phyloP scores from a whole-genome alignment of 352 stramenopile species.

The Phytophthora fragariae region DNA sequence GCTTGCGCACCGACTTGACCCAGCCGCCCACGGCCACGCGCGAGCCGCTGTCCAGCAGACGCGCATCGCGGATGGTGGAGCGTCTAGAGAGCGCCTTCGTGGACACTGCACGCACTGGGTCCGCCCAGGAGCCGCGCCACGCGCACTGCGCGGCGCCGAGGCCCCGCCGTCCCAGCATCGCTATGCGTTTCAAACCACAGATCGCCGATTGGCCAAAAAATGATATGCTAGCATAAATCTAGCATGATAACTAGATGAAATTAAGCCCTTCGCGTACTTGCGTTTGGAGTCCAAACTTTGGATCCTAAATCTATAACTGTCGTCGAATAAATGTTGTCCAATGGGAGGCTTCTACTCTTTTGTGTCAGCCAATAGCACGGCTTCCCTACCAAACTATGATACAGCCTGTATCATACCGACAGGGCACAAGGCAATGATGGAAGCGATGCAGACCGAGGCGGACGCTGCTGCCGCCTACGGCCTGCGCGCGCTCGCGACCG shows the following conservation, averaged over 20 bases:
- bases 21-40: slow-evolving; percentile 84
- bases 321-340: too few relatives aligned
- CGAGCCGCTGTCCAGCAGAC: slow-evolving; percentile 43
- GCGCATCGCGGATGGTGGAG: slow-evolving; percentile 57
- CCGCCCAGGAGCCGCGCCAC: slow-evolving; percentile 19
- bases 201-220: slow-evolving; percentile 18
- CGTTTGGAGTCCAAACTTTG: too few relatives aligned
- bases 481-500: slow-evolving; percentile 68
- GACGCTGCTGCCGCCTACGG: slow-evolving; percentile 41
- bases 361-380: too few relatives aligned
- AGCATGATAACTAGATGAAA: too few relatives aligned
- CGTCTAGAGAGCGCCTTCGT: slow-evolving; percentile 36
- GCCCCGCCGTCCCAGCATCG: slow-evolving; percentile 28
- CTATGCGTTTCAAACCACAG: slow-evolving; percentile 31
- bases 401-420: too few relatives aligned
- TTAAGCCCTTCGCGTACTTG: too few relatives aligned
- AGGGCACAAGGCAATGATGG: neutral
- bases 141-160: slow-evolving; percentile 13
- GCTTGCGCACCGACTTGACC: slow-evolving; percentile 96
- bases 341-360: too few relatives aligned
- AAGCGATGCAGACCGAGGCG: slow-evolving; percentile 6
- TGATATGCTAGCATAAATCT: too few relatives aligned
- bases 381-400: too few relatives aligned
- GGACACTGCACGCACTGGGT: slow-evolving; percentile 23
- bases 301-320: too few relatives aligned